Evolutionary conservation across 805 yeast genomes (phyloP).

Genomic region (Suhomyces vadensis): DNA sequence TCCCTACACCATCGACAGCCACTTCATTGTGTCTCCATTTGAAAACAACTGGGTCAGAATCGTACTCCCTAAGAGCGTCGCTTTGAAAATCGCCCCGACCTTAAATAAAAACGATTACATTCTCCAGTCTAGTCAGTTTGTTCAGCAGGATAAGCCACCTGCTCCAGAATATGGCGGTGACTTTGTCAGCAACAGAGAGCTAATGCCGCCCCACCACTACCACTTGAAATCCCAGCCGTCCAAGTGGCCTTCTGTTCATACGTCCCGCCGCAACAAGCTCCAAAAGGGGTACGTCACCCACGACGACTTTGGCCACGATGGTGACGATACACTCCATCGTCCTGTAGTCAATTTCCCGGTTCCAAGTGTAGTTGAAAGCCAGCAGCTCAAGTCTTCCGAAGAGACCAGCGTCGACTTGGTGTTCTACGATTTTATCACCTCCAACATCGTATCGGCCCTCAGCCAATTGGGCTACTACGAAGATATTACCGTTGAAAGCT

Average conservation of each 20-base stretch:
- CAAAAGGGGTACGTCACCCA: constrained; percentile 75
- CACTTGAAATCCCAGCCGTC: not conserved
- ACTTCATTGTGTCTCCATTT: constrained; percentile 84
- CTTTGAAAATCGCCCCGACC: constrained; percentile 50
- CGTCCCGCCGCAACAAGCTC: constrained; percentile 16
- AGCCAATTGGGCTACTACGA: constrained; percentile 24
- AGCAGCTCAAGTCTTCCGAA: constrained; percentile 29
- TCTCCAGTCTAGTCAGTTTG: no score
- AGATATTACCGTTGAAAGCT: constrained; percentile 18
- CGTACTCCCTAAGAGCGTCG: constrained; percentile 57
- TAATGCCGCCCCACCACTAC: constrained; percentile 11
- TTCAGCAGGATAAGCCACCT: not conserved
- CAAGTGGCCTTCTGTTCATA: not conserved
- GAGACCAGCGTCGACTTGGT: constrained; percentile 59
- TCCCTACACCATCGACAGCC: constrained; percentile 75
- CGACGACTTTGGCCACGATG: constrained; percentile 83
- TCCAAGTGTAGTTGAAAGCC: constrained; percentile 77
- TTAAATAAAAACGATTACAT: constrained; percentile 61
- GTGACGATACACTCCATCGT: constrained; percentile 79
- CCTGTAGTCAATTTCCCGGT: constrained; percentile 58
- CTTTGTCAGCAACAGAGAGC: not conserved
- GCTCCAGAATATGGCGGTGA: not conserved
- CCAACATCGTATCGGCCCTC: constrained; percentile 37
- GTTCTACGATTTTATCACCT: constrained; percentile 70
- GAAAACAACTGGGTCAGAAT: constrained; percentile 75